These are phyloP conservation scores for Colletotrichum magnum DNA, from an alignment of 2,329 filamentous ascomycete species.

Conservation along the genomic window DNA sequence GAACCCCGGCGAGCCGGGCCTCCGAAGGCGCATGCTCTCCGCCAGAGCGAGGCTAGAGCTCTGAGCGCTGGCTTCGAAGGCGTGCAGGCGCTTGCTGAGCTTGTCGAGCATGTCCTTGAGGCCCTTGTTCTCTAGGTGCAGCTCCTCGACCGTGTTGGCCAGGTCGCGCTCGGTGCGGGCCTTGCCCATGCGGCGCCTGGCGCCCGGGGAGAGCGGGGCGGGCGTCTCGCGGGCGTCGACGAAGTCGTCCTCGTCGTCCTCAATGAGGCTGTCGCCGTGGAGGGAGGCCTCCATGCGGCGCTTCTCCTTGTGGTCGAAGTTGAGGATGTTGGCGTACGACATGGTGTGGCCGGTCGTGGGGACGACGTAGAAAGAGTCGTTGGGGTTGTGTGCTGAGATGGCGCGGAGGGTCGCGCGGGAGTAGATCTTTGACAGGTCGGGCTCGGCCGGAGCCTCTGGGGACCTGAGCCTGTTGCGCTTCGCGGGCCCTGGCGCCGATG, in stretches of 20 bases:
- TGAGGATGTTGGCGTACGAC: constrained; percentile 92
- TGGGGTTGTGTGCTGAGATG: constrained; percentile 74
- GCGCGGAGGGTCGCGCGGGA: constrained; percentile 88
- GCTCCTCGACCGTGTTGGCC: constrained; percentile 85
- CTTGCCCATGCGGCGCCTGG: constrained; percentile 57
- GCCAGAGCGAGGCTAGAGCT: constrained; percentile 88
- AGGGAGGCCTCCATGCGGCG: constrained; percentile 68
- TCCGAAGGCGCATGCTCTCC: constrained; percentile 80
- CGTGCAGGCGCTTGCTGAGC: constrained; percentile 87
- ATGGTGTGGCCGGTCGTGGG: constrained; percentile 92
- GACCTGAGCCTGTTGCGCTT: constrained; percentile 55
- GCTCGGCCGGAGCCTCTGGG: constrained; percentile 62
- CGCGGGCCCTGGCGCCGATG: constrained; percentile 55
- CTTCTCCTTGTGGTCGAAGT: constrained; percentile 76
- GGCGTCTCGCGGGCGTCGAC: constrained; percentile 85
- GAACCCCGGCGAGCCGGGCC: constrained; percentile 65
- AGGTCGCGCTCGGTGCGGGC: constrained; percentile 59
- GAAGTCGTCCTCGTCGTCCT: constrained; percentile 87
- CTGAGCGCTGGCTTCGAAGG: constrained; percentile 94
- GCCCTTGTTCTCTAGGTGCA: constrained; percentile 88
- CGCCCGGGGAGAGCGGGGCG: constrained; percentile 57
- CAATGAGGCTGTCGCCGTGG: constrained; percentile 62
- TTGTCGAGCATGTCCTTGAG: constrained; percentile 90
- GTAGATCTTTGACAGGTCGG: constrained; percentile 87
- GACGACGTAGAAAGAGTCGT: constrained; percentile 93